Base-by-base conservation (phyloP, 2,329 filamentous ascomycete species). In the Ilyonectria destructans region DNA sequence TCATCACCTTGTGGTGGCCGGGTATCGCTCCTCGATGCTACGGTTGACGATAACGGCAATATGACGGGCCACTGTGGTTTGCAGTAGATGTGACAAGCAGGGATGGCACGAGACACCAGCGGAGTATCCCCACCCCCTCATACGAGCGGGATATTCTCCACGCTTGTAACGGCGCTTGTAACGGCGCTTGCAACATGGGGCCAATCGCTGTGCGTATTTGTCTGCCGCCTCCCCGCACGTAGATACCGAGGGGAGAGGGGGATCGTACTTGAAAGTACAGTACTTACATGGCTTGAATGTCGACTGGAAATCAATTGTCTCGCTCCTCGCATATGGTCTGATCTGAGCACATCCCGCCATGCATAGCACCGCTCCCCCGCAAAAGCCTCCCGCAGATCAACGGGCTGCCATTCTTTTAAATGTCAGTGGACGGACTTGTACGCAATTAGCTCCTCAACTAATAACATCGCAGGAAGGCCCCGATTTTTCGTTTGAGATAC, bases 401-500 rank as follows among this genome's bases (percentile, higher is more conserved):
- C 19, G 51, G 21, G 51, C 31, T 4, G 51, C 51, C 12, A n/a
- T 54, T 35, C 51, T 54, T 3, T 6, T 35, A 3, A 54, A 54
- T 19, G 51, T 54, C 13, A 3, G 51, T 37, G 10, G 5, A 15
- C 51, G n/a, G 5, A 15, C 51, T 13, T 17, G 51, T 3, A 46
- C n/a, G 13, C 9, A 21, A 26, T 8, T n/a, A 49, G 12, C 12
- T 4, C 68, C 69, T 1, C 3, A 10, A 23, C 51, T 54, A n/a
- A 54, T 29, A 21, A 2, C n/a, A 9, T n/a, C 40, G 60, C 7
- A 71, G 69, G 46, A 55, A 63, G 29, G 26, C 63, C 7, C 70
- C 60, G 7, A 70, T 55, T 0, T 73, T 71, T 33, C 26, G 23
- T 3, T 54, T 12, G 31, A 35, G 31, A 65, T 72, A n/a, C 67